Base-by-base conservation (phyloP, 768 basidiomycete genomes). In the Tubosaeta sp. region DNA sequence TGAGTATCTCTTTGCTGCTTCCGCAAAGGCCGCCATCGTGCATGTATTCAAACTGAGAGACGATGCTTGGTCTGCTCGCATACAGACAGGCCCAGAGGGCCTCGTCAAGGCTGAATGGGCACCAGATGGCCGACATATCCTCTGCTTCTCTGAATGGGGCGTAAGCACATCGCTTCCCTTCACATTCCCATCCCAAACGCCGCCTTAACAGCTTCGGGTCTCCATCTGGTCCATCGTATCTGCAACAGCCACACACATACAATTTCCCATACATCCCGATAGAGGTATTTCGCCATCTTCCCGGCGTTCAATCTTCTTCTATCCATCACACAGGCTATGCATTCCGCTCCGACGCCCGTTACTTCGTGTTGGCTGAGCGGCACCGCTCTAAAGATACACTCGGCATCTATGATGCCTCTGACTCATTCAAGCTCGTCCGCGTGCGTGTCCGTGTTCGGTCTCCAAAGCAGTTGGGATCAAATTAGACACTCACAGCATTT, bases 111-210 rank as follows among this genome's bases (percentile, higher is more conserved):
- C 86, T 16, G 91, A 95, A 63, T 97, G 94, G 94, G 88, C 88
- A 0, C 89, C 87, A 3, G 88, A 88, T 63, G 91, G 91, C 14
- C 78, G 88, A 34, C 83, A 82, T 14, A 74, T 97, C 5, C 71
- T 97, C 29, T 95, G 90, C 62, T 97, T 94, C 70, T 94, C 91
- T 4, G 89, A 94, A 60, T 91, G 91, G 87, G 91, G 88, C 60
- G 94, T 95, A 72, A 75, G 93, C 81, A 19, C 17, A 39, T 35
- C 55, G 50, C 26, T 31, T 6, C n/a, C 9, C 38, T 31, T 37
- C 52, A 17, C 43, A 35, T 35, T 48, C 33, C 50, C 11, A 16
- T 48, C 26, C 43, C 48, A 46, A 55, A 37, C 37, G 54, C 26
- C 37, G 16, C 25, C 53, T 39, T 29, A 35, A 50, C 61, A 97